phyloP scores from a whole-genome alignment of 2,329 filamentous ascomycete genomes.

The Colletotrichum higginsianum region DNA sequence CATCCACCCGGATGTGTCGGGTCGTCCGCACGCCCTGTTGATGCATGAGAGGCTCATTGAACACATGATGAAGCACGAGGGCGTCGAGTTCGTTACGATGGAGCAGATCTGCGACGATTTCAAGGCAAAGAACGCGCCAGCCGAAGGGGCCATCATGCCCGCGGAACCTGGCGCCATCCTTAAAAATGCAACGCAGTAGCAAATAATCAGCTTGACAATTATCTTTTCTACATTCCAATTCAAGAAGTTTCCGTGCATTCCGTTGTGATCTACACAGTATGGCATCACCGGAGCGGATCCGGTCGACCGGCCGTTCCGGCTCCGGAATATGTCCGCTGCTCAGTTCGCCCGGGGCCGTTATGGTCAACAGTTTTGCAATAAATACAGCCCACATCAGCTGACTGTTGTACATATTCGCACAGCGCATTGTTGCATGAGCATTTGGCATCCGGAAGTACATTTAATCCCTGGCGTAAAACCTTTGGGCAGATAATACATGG shows the following conservation, averaged over 20 bases:
- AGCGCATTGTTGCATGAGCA: too few relatives aligned
- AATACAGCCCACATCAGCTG: too few relatives aligned
- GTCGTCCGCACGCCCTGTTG: constrained; percentile 78
- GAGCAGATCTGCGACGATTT: constrained; percentile 81
- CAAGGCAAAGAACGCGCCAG: constrained; percentile 74
- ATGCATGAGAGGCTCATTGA: constrained; percentile 83
- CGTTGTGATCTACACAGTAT: too few relatives aligned
- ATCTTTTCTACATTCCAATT: too few relatives aligned
- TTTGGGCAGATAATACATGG: too few relatives aligned
- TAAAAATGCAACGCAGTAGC: constrained; percentile 50
- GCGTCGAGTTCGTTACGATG: constrained; percentile 79
- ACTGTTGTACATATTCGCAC: too few relatives aligned
- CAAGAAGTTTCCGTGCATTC: too few relatives aligned
- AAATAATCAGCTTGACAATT: not conserved
- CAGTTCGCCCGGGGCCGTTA: too few relatives aligned
- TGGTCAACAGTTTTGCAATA: too few relatives aligned
- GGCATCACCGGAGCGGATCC: too few relatives aligned
- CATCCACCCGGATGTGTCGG: constrained; percentile 81
- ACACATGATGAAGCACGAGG: constrained; percentile 73
- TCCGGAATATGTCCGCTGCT: not conserved
- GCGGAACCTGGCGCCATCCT: constrained; percentile 68
- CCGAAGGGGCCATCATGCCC: constrained; percentile 73
- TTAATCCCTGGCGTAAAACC: not conserved
- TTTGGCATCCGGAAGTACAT: not conserved
- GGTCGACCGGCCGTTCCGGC: not conserved